Percentiles rank a stretch among this genome's conserved stretches.
Evolutionary conservation across 2,329 filamentous ascomycete genomes (phyloP).

Genomic region (Malbranchea cinnamomea): DNA sequence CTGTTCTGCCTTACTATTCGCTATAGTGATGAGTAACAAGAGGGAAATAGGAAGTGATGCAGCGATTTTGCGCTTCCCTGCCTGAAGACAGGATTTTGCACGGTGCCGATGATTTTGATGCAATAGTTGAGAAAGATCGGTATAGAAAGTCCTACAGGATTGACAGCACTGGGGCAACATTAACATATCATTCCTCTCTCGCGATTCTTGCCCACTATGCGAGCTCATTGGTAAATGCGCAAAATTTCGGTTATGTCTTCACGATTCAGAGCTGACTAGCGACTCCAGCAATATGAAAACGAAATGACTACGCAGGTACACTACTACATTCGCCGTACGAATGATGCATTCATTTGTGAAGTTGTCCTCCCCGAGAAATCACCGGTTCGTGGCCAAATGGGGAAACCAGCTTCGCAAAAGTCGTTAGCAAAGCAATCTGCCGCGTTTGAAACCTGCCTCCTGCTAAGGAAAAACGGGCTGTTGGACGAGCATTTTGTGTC

Average conservation of each 20-base stretch:
- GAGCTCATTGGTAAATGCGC: slow-evolving; percentile 41
- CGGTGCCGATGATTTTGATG: slow-evolving; percentile 43
- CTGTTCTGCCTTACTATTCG: neutral
- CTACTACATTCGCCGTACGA: slow-evolving; percentile 46
- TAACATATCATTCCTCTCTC: slow-evolving; percentile 64
- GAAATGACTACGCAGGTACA: slow-evolving; percentile 34
- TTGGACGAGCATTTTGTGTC: slow-evolving; percentile 65
- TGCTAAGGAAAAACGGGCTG: slow-evolving; percentile 49
- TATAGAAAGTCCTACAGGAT: slow-evolving; percentile 44
- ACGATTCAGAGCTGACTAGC: slow-evolving; percentile 5
- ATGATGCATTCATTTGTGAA: slow-evolving; percentile 56
- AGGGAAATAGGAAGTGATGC: slow-evolving; percentile 39
- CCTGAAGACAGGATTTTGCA: slow-evolving; percentile 58
- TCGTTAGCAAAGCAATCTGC: slow-evolving; percentile 72
- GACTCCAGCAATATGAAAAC: slow-evolving; percentile 32
- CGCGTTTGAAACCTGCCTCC: slow-evolving; percentile 67
- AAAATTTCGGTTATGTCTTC: neutral
- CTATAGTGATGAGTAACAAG: slow-evolving; percentile 1
- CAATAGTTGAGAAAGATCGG: slow-evolving; percentile 39
- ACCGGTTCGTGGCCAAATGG: slow-evolving; percentile 52
- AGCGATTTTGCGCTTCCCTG: slow-evolving; percentile 59
- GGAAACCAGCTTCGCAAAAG: slow-evolving; percentile 52
- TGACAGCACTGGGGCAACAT: slow-evolving; percentile 53
- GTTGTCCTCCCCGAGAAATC: slow-evolving; percentile 62
- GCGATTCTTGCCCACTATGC: slow-evolving; percentile 59